Conservation (phyloP, 176 grass and related monocot species). For the Musa itinerans region DNA sequence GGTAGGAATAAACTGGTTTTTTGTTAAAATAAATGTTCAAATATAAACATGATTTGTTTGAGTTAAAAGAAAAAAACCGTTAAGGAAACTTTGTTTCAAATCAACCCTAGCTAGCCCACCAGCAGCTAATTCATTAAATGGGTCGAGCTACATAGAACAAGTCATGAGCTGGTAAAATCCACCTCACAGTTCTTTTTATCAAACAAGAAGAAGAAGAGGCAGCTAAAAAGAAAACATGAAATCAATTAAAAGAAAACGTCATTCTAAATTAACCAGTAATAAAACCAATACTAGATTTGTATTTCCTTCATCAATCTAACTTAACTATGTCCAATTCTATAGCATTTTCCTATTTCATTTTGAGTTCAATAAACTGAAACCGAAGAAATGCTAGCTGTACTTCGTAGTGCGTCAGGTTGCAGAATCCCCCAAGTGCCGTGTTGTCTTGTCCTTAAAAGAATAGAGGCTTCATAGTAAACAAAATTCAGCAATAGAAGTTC, state of each 20-base stretch:
- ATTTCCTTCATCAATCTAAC: background rate
- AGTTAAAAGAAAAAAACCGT: too few species aligned
- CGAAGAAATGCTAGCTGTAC: background rate
- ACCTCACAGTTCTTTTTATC: background rate
- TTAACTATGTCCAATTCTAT: background rate
- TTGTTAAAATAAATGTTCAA: too few species aligned
- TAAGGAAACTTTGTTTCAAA: too few species aligned
- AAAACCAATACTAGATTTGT: background rate
- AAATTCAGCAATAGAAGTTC: background rate
- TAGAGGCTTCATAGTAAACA: background rate
- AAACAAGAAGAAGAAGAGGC: background rate
- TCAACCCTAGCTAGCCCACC: too few species aligned
- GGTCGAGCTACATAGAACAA: too few species aligned
- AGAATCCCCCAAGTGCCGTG: background rate
- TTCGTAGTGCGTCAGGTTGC: background rate
- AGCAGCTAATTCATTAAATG: too few species aligned
- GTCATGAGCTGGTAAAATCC: background rate
- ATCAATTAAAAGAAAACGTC: background rate
- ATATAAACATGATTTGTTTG: too few species aligned
- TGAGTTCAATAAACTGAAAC: background rate
- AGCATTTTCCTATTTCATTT: background rate
- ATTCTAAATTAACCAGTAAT: background rate
- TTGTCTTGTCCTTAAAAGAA: background rate
- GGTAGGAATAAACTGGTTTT: too few species aligned
- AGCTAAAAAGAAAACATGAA: background rate